phyloP scores from a whole-genome alignment of 805 yeast species.

The Candida fluviatilis region DNA sequence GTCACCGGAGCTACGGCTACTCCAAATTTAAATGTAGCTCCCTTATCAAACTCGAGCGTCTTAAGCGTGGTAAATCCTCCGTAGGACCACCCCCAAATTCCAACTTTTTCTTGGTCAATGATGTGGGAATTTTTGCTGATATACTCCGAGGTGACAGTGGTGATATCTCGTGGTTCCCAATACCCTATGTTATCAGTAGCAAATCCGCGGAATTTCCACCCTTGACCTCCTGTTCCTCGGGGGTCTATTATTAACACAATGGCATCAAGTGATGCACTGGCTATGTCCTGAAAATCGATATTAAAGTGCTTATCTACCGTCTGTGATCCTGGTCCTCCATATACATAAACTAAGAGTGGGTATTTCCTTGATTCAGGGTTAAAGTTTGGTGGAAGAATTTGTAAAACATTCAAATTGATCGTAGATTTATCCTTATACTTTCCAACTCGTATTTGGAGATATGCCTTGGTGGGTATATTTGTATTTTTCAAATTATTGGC shows the following conservation, averaged over 20 bases:
- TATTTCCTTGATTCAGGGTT: conserved; percentile 41
- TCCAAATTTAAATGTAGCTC: conserved; percentile 73
- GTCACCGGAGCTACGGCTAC: conserved; percentile 98
- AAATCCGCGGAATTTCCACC: conserved; percentile 60
- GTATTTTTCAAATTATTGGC: conserved; percentile 22
- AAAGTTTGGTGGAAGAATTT: conserved; percentile 58
- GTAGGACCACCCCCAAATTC: conserved; percentile 98
- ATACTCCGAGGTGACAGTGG: conserved; percentile 46
- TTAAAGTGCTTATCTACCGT: conserved; percentile 44
- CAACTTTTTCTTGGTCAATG: conserved; percentile 61
- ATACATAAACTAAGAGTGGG: conserved; percentile 64
- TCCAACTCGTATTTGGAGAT: conserved; percentile 25
- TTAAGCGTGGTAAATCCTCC: conserved; percentile 94
- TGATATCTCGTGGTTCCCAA: conserved; percentile 74
- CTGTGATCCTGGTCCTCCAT: conserved; percentile 82
- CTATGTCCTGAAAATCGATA: conserved; percentile 56
- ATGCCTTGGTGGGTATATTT: conserved; percentile 50
- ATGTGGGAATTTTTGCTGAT: conserved; percentile 38
- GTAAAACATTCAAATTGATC: conserved; percentile 48
- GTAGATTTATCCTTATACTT: conserved; percentile 23
- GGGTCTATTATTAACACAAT: conserved; percentile 71
- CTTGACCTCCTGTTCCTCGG: conserved; percentile 77
- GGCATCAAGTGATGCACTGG: conserved; percentile 53
- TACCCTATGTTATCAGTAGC: conserved; percentile 58
- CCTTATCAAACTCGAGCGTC: conserved; percentile 80